Evolutionary conservation across 176 grass and related monocot genomes (phyloP).

Genomic region (Triticum urartu): DNA sequence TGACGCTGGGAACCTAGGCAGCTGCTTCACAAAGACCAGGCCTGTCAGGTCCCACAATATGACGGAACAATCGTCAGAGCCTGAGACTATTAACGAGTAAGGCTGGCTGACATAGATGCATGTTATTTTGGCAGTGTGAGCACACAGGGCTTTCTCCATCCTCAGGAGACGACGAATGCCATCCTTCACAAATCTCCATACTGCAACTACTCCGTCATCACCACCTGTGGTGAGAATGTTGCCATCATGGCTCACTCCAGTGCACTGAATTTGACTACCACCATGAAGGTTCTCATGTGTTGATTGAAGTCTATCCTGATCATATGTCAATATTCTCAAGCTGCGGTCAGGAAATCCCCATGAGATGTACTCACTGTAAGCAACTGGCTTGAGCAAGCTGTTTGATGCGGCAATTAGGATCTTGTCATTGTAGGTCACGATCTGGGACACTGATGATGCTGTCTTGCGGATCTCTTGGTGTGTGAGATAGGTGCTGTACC

Average conservation of each 20-base stretch:
- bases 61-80: slow-evolving; percentile 91
- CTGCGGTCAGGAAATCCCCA: slow-evolving; percentile 98
- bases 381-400: slow-evolving; percentile 84
- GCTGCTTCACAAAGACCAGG: slow-evolving; percentile 93
- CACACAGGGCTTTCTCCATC: slow-evolving; percentile 80
- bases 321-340: slow-evolving; percentile 88
- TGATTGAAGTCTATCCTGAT: slow-evolving; percentile 90
- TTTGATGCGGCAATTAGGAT: slow-evolving; percentile 64
- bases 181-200: slow-evolving; percentile 95
- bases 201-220: slow-evolving; percentile 83
- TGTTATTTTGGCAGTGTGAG: slow-evolving; percentile 87
- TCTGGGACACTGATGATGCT: slow-evolving; percentile 78
- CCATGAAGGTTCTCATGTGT: slow-evolving; percentile 98
- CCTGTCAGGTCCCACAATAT: slow-evolving; percentile 94
- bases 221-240: slow-evolving; percentile 85
- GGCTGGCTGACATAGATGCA: slow-evolving; percentile 91
- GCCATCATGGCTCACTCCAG: slow-evolving; percentile 92
- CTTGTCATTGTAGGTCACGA: slow-evolving; percentile 91
- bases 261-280: slow-evolving; percentile 90
- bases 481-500: slow-evolving; percentile 63
- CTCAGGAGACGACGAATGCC: slow-evolving; percentile 59
- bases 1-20: slow-evolving; percentile 81
- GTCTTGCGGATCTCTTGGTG: slow-evolving; percentile 82
- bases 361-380: slow-evolving; percentile 81
- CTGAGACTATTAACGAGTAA: slow-evolving; percentile 88